These are phyloP conservation scores for Irpex rosettiformis DNA, from an alignment of 1,284 basidiomycete species.

Conservation along the genomic window DNA sequence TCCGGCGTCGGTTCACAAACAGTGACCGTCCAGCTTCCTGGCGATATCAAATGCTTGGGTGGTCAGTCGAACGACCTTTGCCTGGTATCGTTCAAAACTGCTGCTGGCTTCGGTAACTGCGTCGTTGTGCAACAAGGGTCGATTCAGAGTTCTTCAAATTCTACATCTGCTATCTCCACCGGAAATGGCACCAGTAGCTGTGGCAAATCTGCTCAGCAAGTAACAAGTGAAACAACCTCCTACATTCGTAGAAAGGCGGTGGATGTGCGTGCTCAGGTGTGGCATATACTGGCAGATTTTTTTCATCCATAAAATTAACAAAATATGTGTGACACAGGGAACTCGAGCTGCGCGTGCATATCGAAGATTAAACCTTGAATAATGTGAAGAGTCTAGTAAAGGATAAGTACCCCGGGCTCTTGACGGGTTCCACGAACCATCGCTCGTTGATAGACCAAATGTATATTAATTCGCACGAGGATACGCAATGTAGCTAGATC, in stretches of 20 bases:
- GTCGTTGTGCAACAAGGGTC: constrained; percentile 33
- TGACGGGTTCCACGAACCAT: no score
- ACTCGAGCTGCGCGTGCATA: constrained; percentile 17
- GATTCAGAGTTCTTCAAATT: neutral
- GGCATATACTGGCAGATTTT: no score
- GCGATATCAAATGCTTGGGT: constrained; percentile 45
- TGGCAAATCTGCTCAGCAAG: neutral
- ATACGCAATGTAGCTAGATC: no score
- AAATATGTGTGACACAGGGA: constrained; percentile 8
- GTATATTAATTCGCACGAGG: no score
- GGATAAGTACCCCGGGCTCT: no score
- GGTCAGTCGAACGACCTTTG: constrained; percentile 41
- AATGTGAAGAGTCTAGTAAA: neutral
- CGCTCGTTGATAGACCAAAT: no score
- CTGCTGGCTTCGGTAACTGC: constrained; percentile 50
- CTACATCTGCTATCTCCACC: neutral
- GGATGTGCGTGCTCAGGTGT: neutral
- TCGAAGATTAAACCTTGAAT: constrained; percentile 7
- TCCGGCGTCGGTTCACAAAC: constrained; percentile 32
- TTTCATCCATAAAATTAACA: neutral
- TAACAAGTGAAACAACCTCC: no score
- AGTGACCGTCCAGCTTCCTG: constrained; percentile 40
- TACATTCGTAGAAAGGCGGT: neutral
- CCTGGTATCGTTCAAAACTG: constrained; percentile 42
- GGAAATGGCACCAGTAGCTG: neutral